Percentiles rank a stretch among this genome's conserved stretches.
These are phyloP conservation scores for Cyclotella baltica DNA, from an alignment of 108 stramenopile species.

Conservation along the genomic window DNA sequence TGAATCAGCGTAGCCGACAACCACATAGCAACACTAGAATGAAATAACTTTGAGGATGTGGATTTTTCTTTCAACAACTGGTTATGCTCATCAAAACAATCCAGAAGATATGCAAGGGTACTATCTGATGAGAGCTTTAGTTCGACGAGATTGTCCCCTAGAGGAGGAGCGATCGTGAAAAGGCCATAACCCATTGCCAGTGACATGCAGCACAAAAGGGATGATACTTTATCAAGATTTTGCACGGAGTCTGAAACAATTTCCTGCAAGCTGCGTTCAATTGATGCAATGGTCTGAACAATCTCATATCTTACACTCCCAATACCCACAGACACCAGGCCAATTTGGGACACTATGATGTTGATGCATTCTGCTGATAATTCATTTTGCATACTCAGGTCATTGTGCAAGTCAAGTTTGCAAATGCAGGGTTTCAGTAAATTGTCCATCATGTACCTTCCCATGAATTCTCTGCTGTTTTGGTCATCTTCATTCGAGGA, in stretches of 20 bases:
- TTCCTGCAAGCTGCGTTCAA: conserved; percentile 29
- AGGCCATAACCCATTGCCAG: conserved; percentile 62
- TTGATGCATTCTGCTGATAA: conserved; percentile 58
- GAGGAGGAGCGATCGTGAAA: conserved; percentile 34
- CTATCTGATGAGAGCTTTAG: conserved; percentile 49
- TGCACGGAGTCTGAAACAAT: conserved; percentile 7
- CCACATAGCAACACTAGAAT: conserved; percentile 52
- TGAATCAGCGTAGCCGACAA: conserved; percentile 44
- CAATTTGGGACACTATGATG: conserved; percentile 66
- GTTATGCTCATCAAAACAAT: conserved; percentile 36
- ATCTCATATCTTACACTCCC: conserved; percentile 73
- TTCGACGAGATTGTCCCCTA: conserved; percentile 30
- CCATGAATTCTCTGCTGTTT: conserved; percentile 26
- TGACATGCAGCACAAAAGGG: conserved; percentile 42
- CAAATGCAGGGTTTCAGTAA: conserved; percentile 40
- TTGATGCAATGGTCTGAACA: conserved; percentile 46
- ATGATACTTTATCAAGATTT: conserved; percentile 5
- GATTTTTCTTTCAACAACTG: conserved; percentile 24
- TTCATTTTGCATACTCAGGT: conserved; percentile 7
- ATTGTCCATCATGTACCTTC: conserved; percentile 43
- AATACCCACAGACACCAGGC: conserved; percentile 64
- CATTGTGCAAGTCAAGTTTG: background rate
- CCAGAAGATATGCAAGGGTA: conserved; percentile 34
- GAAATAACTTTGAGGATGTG: conserved; percentile 25
- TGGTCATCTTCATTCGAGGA: background rate